Conservation (phyloP, 108 stramenopile genomes). For the Schizochytrium sp. region DNA sequence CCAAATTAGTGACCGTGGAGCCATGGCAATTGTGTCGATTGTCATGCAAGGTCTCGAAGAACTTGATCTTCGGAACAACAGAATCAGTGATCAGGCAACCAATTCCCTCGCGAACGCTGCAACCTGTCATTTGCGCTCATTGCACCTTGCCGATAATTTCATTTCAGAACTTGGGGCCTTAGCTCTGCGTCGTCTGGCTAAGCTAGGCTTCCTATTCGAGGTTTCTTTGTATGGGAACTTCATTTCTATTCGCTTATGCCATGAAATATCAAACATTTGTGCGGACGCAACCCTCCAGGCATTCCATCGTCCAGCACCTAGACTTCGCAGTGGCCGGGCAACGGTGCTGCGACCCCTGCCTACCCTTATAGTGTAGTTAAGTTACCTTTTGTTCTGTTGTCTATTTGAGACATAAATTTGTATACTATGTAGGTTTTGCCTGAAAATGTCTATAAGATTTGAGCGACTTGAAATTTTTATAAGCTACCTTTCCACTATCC, state of each 20-base stretch:
- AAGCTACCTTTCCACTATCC: too few relatives aligned
- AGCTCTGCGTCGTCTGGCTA: neutral
- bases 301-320: neutral
- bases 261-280: neutral
- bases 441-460: too few relatives aligned
- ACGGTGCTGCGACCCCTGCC: too few relatives aligned
- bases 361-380: too few relatives aligned
- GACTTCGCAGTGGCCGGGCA: too few relatives aligned
- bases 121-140: neutral
- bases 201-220: neutral
- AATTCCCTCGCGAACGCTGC: neutral
- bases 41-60: neutral
- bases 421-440: too few relatives aligned
- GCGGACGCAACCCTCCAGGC: neutral
- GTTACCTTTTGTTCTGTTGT: too few relatives aligned
- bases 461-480: too few relatives aligned
- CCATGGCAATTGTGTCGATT: neutral
- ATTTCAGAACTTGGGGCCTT: neutral
- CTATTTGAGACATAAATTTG: too few relatives aligned
- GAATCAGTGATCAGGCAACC: neutral
- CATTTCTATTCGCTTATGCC: neutral
- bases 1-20: neutral
- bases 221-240: neutral
- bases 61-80: neutral
- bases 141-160: constrained; percentile 20